Conservation (phyloP, 345 rosid genomes). For the Xanthoceras sorbifolium region DNA sequence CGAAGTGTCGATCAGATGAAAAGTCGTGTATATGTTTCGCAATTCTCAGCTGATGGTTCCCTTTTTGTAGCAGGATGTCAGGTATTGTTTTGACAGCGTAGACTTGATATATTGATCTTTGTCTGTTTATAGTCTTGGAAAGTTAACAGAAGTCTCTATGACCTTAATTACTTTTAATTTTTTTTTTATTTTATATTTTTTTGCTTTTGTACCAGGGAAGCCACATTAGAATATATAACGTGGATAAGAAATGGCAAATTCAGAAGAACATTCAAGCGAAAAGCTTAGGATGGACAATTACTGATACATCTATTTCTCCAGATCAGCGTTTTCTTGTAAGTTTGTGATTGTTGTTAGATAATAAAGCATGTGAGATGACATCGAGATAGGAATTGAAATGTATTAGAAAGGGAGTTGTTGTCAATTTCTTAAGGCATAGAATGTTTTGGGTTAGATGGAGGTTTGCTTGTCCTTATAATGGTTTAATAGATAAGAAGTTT, state of each 20-base stretch:
- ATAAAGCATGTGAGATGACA: conserved; percentile 2
- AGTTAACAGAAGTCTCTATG: background rate
- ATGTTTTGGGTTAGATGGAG: background rate
- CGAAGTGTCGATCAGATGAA: conserved; percentile 36
- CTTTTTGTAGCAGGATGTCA: conserved; percentile 64
- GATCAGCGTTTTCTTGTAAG: conserved; percentile 63
- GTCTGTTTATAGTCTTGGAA: background rate
- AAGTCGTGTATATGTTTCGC: conserved; percentile 62
- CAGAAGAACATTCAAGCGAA: conserved; percentile 57
- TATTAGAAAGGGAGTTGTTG: background rate
- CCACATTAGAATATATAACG: conserved; percentile 59
- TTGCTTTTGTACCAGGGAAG: conserved; percentile 41
- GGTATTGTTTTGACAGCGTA: conserved; percentile 31
- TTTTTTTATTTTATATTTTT: conserved; percentile 2
- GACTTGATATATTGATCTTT: background rate
- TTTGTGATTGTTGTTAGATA: conserved; percentile 7
- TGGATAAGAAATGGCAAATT: conserved; percentile 59
- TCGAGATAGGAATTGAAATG: background rate
- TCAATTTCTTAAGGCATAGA: background rate
- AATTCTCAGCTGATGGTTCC: conserved; percentile 65
- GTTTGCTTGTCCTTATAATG: background rate
- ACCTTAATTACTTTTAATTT: background rate
- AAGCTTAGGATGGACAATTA: conserved; percentile 62
- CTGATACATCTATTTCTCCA: conserved; percentile 68
- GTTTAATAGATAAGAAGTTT: background rate